phyloP scores from a whole-genome alignment of 2,329 filamentous ascomycete genomes.

The Fusarium brachygibbosum region DNA sequence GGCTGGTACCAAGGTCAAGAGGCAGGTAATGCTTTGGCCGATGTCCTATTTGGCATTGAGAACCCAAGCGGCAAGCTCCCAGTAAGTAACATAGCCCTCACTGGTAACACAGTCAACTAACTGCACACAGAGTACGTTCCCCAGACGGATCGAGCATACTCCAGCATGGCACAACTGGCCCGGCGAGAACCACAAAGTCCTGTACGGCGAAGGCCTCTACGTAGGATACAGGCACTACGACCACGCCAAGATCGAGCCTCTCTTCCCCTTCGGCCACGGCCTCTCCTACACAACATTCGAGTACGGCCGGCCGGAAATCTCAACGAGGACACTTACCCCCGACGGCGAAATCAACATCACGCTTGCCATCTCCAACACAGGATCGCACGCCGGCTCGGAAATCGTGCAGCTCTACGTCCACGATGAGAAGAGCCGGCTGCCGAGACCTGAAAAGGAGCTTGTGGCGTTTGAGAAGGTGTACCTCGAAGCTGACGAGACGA shows the following conservation, averaged over 20 bases:
- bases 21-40: conserved; percentile 75
- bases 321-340: conserved; percentile 56
- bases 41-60: conserved; percentile 76
- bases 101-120: background rate
- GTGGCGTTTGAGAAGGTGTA: conserved; percentile 76
- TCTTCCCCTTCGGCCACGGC: conserved; percentile 81
- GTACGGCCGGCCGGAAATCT: conserved; percentile 70
- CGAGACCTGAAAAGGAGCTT: conserved; percentile 77
- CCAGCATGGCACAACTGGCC: conserved; percentile 81
- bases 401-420: conserved; percentile 77
- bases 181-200: conserved; percentile 74
- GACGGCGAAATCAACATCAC: conserved; percentile 60
- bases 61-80: conserved; percentile 78
- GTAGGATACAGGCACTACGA: conserved; percentile 83
- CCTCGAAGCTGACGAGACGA: conserved; percentile 69
- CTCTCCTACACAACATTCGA: conserved; percentile 79
- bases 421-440: conserved; percentile 73
- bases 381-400: conserved; percentile 69
- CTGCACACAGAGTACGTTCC: conserved; percentile 70
- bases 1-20: conserved; percentile 69
- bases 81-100: conserved; percentile 53
- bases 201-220: conserved; percentile 80
- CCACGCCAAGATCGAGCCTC: conserved; percentile 67
- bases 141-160: conserved; percentile 72
- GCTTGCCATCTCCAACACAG: conserved; percentile 68